Base-by-base conservation (phyloP, 495 filamentous ascomycete species). In the Hypoxylon crocopeplum region DNA sequence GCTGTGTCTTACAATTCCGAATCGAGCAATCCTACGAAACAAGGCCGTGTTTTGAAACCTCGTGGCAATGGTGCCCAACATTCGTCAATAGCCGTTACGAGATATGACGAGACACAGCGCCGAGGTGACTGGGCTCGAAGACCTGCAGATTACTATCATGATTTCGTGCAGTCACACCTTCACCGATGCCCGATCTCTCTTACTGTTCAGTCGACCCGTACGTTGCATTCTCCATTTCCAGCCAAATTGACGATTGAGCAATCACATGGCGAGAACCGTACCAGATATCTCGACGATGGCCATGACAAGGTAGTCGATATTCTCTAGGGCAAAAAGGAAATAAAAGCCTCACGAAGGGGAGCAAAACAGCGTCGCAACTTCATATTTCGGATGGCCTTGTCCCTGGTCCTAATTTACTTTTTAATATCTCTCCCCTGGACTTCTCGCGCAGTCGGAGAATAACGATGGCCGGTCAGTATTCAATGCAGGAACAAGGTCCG, bases 341-440 rank as follows among this genome's bases (percentile, higher is more conserved):
- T 3, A 34, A 34, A 34, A 34, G 32, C 22, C 24, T 44, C 2
- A 27, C 4, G 15, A 46, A 32, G 42, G 16, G 25, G 22, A 46
- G 16, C 29, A 15, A 52, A 52, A 36, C 42, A 65, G 38, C 39
- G 62, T 60, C 47, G 56, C 47, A 65, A 61, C 56, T 34, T 61
- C 50, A 60, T 61, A 60, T 62, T 62, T 66, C 52, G 52, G 51
- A 42, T 61, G 47, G 44, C 42, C 40, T 52, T 48, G 40, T 66
- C 52, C 62, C 51, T 66, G 51, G 51, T 46, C n/a, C 47, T 62
- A 56, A 66, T 66, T 66, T 66, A 20, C 56, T 61, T 66, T 54
- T 61, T 61, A 66, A 61, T 56, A 41, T 56, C 24, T 17, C 25
- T 48, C 62, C 62, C 62, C 56, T 48, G 49, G 42, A 20, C 22